phyloP scores from a whole-genome alignment of 2,329 filamentous ascomycete genomes.

The Nemania sp. region DNA sequence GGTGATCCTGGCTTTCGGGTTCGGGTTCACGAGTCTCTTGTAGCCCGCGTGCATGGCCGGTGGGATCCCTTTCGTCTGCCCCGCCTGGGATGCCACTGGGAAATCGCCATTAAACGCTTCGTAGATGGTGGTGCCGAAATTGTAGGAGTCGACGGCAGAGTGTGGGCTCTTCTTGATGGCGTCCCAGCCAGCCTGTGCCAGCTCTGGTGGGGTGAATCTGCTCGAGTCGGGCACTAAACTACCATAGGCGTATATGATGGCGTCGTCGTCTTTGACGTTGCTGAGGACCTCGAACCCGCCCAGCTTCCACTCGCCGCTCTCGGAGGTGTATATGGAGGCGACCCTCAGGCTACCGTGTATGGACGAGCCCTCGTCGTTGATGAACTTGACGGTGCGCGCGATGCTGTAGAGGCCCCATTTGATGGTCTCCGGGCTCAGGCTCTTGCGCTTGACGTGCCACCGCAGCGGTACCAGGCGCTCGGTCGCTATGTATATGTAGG shows the following conservation, averaged over 20 bases:
- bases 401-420: constrained; percentile 95
- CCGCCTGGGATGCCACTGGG: constrained; percentile 74
- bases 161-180: constrained; percentile 81
- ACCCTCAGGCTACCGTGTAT: constrained; percentile 87
- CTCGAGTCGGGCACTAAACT: constrained; percentile 83
- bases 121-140: constrained; percentile 80
- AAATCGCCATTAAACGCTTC: constrained; percentile 93
- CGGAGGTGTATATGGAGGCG: constrained; percentile 87
- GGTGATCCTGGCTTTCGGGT: constrained; percentile 85
- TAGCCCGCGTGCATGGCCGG: constrained; percentile 89
- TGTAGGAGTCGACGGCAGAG: constrained; percentile 84
- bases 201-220: constrained; percentile 84
- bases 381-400: constrained; percentile 91
- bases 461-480: constrained; percentile 84
- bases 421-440: constrained; percentile 84
- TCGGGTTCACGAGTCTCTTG: constrained; percentile 83
- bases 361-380: constrained; percentile 90
- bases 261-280: constrained; percentile 94
- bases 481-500: constrained; percentile 94
- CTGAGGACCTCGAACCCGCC: constrained; percentile 92
- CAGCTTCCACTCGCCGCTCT: constrained; percentile 97
- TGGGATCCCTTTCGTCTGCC: constrained; percentile 84
- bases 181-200: constrained; percentile 89
- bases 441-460: constrained; percentile 90
- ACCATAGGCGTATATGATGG: constrained; percentile 90